These are phyloP conservation scores for Populus nigra DNA, from an alignment of 345 rosid species.

Conservation along the genomic window DNA sequence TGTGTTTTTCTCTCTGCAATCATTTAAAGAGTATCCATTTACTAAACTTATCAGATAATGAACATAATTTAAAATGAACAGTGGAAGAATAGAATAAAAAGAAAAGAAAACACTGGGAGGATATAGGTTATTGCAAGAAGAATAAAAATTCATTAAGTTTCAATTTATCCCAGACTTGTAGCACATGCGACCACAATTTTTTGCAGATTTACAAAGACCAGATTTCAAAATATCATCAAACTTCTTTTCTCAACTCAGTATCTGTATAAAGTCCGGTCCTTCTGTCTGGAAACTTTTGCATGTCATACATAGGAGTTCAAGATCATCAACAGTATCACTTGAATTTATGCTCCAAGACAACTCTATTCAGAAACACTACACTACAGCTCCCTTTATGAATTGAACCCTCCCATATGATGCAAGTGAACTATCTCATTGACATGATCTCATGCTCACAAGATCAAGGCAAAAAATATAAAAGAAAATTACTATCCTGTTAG, in stretches of 20 bases:
- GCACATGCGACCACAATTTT: background rate
- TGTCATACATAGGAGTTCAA: background rate
- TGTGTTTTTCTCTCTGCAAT: slow-evolving; percentile 75
- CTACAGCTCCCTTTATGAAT: background rate
- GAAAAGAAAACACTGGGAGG: background rate
- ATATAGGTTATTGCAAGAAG: background rate
- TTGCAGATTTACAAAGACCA: background rate
- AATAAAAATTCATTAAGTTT: background rate
- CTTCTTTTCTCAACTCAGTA: background rate
- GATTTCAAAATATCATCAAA: background rate
- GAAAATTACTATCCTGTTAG: background rate
- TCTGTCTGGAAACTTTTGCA: background rate
- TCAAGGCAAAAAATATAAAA: background rate
- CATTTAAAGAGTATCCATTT: slow-evolving; percentile 13
- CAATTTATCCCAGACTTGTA: background rate
- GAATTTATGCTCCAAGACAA: background rate
- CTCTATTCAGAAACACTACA: background rate
- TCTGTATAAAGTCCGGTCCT: background rate
- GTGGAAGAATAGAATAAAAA: background rate
- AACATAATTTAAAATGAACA: background rate
- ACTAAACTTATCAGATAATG: background rate
- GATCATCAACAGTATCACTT: background rate
- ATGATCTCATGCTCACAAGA: background rate
- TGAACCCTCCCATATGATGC: too few species aligned
- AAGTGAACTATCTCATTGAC: background rate